Conservation (phyloP, 163 green algal genomes). For the Scenedesmus sp. region DNA sequence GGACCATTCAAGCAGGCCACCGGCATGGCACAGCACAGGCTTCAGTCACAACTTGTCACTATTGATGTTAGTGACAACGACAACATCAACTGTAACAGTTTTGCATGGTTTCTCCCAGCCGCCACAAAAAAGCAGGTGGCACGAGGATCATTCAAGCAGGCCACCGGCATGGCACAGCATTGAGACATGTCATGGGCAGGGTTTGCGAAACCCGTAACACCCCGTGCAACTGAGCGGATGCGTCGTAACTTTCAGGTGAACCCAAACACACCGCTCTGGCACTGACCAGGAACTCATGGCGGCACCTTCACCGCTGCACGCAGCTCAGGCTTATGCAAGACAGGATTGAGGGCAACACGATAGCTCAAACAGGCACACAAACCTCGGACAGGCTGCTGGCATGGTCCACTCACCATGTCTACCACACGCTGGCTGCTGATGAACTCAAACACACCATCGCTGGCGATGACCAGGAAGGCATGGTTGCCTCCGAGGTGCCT, state of each 20-base stretch:
- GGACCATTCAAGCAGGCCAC: slow-evolving; percentile 81
- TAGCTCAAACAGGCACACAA: background rate
- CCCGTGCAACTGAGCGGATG: too few relatives aligned
- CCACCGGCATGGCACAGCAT: slow-evolving; percentile 61
- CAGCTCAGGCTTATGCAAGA: too few relatives aligned
- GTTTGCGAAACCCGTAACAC: too few relatives aligned
- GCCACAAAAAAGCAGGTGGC: slow-evolving; percentile 85
- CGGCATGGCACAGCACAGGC: too few relatives aligned
- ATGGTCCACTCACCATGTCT: slow-evolving; percentile 81
- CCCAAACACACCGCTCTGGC: slow-evolving; percentile 95
- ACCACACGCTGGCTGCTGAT: slow-evolving; percentile 89
- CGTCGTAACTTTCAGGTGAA: slow-evolving; percentile 85
- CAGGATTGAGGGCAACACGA: too few relatives aligned
- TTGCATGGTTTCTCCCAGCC: slow-evolving; percentile 70
- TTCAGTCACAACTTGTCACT: background rate
- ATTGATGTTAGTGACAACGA: background rate
- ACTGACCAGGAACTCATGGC: slow-evolving; percentile 86
- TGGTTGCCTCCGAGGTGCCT: slow-evolving; percentile 68
- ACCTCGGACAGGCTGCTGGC: too few relatives aligned
- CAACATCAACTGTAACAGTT: slow-evolving; percentile 59
- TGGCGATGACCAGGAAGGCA: slow-evolving; percentile 90
- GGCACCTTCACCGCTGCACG: too few relatives aligned
- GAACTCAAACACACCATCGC: slow-evolving; percentile 98
- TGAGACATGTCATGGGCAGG: too few relatives aligned
- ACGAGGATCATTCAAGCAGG: slow-evolving; percentile 79